Base-by-base conservation (phyloP, 805 yeast species). In the Kluyveromyces wickerhamii region DNA sequence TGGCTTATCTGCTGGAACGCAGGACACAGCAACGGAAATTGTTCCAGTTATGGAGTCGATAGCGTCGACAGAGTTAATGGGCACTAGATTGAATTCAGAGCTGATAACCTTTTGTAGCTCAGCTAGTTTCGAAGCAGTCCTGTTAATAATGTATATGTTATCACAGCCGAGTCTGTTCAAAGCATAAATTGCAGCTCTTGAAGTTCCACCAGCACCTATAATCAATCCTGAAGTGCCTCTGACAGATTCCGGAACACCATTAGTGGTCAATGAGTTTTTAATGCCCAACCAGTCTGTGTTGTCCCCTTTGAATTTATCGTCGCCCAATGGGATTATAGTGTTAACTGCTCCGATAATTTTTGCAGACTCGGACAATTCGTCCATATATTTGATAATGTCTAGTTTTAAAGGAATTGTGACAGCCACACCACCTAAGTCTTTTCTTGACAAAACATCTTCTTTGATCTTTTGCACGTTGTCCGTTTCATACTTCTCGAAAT, bases 251-350 rank as follows among this genome's bases (percentile, higher is more conserved):
- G 78, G 73, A 27, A 76, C 77, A 25, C 94, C 94, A 38, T 69
- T 67, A 40, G 69, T 60, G 13, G 62, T 53, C 46, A 87, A 75
- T 2, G 95, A 73, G 41, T 79, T 72, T 29, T 65, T 66, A 45
- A 92, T 83, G 8, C 98, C 99, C 31, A 76, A 62, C 95, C 95
- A 92, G 57, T 92, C 99, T 27, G 99, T 92, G 63, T 92, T 92
- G 48, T 84, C 89, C 44, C 96, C 98, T 33, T 58, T 59, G 38
- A 79, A 72, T 35, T 66, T 61, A 5, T 69, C 77, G 15, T 62
- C 35, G 9, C 64, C 62, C 20, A 65, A 42, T 22, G 81, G 82
- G 24, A 70, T 67, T 32, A 92, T 71, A 0, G 99, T 92, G 62
- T 92, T 92, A 36, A 92, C 87, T 14, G 98, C 97, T 27, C 97